Evolutionary conservation across 1,284 basidiomycete species (phyloP).

Genomic region (Irpex lacteus): DNA sequence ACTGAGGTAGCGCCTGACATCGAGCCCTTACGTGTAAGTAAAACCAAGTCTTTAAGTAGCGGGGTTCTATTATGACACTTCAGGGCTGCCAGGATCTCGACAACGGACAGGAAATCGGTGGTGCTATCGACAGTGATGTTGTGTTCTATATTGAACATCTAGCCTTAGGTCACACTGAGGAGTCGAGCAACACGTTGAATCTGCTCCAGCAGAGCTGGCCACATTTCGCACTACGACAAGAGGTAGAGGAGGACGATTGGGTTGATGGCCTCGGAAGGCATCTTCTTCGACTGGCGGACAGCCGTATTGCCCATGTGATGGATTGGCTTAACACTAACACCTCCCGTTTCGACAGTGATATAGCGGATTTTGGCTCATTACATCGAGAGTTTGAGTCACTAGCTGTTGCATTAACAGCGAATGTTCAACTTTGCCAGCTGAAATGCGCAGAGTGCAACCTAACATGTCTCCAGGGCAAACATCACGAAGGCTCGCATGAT

Average conservation of each 20-base stretch:
- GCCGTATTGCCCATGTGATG: slow-evolving; percentile 43
- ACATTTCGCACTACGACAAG: slow-evolving; percentile 35
- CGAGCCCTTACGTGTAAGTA: slow-evolving; percentile 35
- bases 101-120: too few species aligned
- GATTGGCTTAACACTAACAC: slow-evolving; percentile 51
- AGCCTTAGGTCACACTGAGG: too few species aligned
- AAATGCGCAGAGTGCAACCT: slow-evolving; percentile 47
- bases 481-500: slow-evolving; percentile 45
- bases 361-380: slow-evolving; percentile 45
- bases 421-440: slow-evolving; percentile 46
- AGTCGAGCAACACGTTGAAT: too few species aligned
- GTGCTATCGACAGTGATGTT: too few species aligned
- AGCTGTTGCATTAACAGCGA: slow-evolving; percentile 41
- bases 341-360: slow-evolving; percentile 39
- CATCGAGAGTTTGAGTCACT: slow-evolving; percentile 40
- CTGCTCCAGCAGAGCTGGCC: too few species aligned
- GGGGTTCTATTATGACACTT: too few species aligned
- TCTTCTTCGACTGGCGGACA: slow-evolving; percentile 36
- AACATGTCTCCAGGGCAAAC: slow-evolving; percentile 41
- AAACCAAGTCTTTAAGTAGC: too few species aligned
- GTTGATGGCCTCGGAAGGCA: slow-evolving; percentile 32
- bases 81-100: too few species aligned
- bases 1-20: slow-evolving; percentile 42
- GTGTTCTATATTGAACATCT: too few species aligned
- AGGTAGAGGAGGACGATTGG: slow-evolving; percentile 40